phyloP scores from a whole-genome alignment of 2,329 filamentous ascomycete genomes.

The Chrysosporium queenslandicum region DNA sequence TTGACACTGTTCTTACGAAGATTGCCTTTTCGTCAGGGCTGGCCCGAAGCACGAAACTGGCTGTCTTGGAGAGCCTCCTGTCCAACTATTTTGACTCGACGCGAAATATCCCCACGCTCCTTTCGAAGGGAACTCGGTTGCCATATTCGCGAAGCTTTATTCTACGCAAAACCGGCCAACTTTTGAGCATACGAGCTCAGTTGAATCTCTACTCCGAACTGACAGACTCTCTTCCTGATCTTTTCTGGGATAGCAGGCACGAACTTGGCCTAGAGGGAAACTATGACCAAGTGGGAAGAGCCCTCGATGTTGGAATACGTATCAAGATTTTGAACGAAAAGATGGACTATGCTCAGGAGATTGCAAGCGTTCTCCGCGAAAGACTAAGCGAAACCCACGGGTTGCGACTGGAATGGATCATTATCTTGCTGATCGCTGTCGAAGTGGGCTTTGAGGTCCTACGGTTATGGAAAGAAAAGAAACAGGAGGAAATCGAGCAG shows the following conservation, averaged over 20 bases:
- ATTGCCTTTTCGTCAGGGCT: slow-evolving; percentile 94
- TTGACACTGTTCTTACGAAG: slow-evolving; percentile 69
- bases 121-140: slow-evolving; percentile 56
- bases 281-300: slow-evolving; percentile 85
- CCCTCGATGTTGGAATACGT: slow-evolving; percentile 79
- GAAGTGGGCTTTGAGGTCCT: slow-evolving; percentile 83
- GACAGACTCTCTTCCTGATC: slow-evolving; percentile 85
- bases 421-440: slow-evolving; percentile 84
- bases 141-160: slow-evolving; percentile 67
- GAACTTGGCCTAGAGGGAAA: slow-evolving; percentile 87
- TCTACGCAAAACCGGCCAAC: slow-evolving; percentile 83
- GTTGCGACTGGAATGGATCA: slow-evolving; percentile 83
- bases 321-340: slow-evolving; percentile 92
- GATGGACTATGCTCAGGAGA: slow-evolving; percentile 96
- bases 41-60: slow-evolving; percentile 84
- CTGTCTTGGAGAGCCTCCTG: slow-evolving; percentile 75
- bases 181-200: slow-evolving; percentile 79
- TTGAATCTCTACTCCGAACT: slow-evolving; percentile 95
- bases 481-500: slow-evolving; percentile 29
- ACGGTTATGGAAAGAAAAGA: slow-evolving; percentile 57
- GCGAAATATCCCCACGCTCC: slow-evolving; percentile 64
- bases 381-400: slow-evolving; percentile 85
- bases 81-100: slow-evolving; percentile 80
- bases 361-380: slow-evolving; percentile 78
- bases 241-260: slow-evolving; percentile 89